Evolutionary conservation across 2,329 filamentous ascomycete species (phyloP).

Genomic region (Venturia aucupariae): DNA sequence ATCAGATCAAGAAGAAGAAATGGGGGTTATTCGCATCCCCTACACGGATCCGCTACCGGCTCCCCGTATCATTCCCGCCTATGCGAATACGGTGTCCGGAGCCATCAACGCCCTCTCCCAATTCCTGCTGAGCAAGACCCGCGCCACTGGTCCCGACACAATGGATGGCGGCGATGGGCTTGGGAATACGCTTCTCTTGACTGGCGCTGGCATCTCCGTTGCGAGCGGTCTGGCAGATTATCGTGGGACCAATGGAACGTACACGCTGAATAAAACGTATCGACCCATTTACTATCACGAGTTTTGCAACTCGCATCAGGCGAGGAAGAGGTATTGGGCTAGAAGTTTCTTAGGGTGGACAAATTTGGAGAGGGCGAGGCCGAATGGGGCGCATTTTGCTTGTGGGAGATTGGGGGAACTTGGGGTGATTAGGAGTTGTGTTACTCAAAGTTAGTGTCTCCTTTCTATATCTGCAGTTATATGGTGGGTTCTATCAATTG

Average conservation of each 20-base stretch:
- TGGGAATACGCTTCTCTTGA: constrained; percentile 52
- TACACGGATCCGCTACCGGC: constrained; percentile 76
- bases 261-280: constrained; percentile 82
- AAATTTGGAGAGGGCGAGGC: constrained; percentile 64
- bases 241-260: constrained; percentile 79
- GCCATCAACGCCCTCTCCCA: constrained; percentile 67
- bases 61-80: constrained; percentile 63
- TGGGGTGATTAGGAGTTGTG: constrained; percentile 64
- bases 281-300: constrained; percentile 90
- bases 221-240: constrained; percentile 92
- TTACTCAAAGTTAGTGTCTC: constrained; percentile 65
- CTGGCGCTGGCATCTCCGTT: constrained; percentile 87
- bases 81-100: constrained; percentile 59
- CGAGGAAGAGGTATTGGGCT: constrained; percentile 91
- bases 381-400: constrained; percentile 72
- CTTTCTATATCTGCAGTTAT: background rate
- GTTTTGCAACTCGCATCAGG: constrained; percentile 72
- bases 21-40: constrained; percentile 73
- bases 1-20: background rate
- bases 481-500: background rate
- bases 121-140: constrained; percentile 54
- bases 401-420: constrained; percentile 62
- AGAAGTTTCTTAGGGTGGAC: constrained; percentile 90
- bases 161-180: background rate
- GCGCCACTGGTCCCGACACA: constrained; percentile 27